phyloP scores from a whole-genome alignment of 1,139 yeast genomes.

The Tardiomyces digboiensis region DNA sequence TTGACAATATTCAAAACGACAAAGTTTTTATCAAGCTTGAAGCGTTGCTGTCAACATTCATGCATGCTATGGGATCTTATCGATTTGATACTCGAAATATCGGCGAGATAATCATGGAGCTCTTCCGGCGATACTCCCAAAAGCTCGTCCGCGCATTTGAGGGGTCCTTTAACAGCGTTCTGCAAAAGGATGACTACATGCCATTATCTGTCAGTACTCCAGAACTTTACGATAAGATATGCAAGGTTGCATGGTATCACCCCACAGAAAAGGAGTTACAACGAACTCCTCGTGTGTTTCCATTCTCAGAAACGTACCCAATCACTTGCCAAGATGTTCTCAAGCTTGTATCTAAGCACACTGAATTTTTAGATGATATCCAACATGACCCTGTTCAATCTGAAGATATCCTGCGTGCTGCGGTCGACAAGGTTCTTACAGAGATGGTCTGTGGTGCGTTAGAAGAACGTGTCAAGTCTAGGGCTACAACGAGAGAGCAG shows the following conservation, averaged over 20 bases:
- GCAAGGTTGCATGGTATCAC: slow-evolving; percentile 63
- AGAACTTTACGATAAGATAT: slow-evolving; percentile 52
- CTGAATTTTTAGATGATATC: slow-evolving; percentile 50
- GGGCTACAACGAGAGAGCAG: slow-evolving; percentile 70
- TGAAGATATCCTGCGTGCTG: slow-evolving; percentile 33
- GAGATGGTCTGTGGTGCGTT: slow-evolving; percentile 63
- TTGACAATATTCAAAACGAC: slow-evolving; percentile 22
- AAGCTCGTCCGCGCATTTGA: slow-evolving; percentile 49
- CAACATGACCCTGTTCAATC: slow-evolving; percentile 44
- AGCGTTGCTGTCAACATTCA: slow-evolving; percentile 57
- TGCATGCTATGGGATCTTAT: slow-evolving; percentile 69
- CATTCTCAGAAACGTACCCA: slow-evolving; percentile 85
- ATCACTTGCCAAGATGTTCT: slow-evolving; percentile 73
- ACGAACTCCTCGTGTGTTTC: slow-evolving; percentile 62
- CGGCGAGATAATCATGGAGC: slow-evolving; percentile 49
- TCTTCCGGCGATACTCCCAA: slow-evolving; percentile 54
- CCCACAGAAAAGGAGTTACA: slow-evolving; percentile 29
- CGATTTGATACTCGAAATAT: slow-evolving; percentile 52
- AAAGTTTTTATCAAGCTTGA: slow-evolving; percentile 38
- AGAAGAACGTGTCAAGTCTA: slow-evolving; percentile 48
- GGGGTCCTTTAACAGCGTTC: slow-evolving; percentile 48
- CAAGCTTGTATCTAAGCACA: slow-evolving; percentile 51
- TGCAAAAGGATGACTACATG: slow-evolving; percentile 81
- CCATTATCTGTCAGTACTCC: slow-evolving; percentile 62
- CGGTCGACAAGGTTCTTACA: slow-evolving; percentile 63